These are phyloP conservation scores for Fusarium musae DNA, from an alignment of 2,329 filamentous ascomycete genomes.

Conservation along the genomic window DNA sequence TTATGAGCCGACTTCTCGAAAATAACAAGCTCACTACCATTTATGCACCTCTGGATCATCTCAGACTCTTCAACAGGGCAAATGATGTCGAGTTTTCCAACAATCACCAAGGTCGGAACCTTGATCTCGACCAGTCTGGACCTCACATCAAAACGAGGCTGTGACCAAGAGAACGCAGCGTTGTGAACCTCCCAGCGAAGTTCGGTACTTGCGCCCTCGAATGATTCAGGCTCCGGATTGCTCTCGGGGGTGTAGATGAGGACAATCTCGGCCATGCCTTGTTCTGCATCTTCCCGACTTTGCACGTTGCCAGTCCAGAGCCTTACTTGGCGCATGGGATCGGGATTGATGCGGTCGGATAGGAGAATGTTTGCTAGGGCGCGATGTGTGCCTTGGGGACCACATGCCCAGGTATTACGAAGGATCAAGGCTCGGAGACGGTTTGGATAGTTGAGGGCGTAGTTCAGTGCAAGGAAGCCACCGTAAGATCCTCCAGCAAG, in stretches of 20 bases:
- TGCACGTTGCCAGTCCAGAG: slow-evolving; percentile 6
- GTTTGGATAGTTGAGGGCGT: neutral
- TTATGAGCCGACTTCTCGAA: slow-evolving; percentile 14
- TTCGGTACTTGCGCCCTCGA: neutral
- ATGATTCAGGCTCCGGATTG: neutral
- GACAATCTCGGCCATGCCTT: slow-evolving; percentile 9
- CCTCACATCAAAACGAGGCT: slow-evolving; percentile 14
- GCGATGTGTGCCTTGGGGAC: neutral
- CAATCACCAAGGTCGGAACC: neutral
- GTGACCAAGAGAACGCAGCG: slow-evolving; percentile 2
- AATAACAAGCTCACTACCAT: neutral
- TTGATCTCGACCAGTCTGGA: neutral
- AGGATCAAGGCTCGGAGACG: neutral
- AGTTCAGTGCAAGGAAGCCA: slow-evolving; percentile 8
- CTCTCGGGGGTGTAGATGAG: neutral
- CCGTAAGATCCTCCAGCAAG: slow-evolving; percentile 11
- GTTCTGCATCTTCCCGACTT: neutral
- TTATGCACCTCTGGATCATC: neutral
- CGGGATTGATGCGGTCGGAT: neutral
- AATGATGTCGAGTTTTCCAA: slow-evolving; percentile 4
- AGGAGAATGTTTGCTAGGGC: neutral
- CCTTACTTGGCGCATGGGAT: slow-evolving; percentile 2
- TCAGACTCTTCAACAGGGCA: slow-evolving; percentile 13
- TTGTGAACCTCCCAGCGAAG: slow-evolving; percentile 20
- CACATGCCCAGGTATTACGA: slow-evolving; percentile 4